Evolutionary conservation across 2,329 filamentous ascomycete genomes (phyloP), one percentile per base, ranked within the genome.

Genomic region (Raffaelea albimanens): DNA sequence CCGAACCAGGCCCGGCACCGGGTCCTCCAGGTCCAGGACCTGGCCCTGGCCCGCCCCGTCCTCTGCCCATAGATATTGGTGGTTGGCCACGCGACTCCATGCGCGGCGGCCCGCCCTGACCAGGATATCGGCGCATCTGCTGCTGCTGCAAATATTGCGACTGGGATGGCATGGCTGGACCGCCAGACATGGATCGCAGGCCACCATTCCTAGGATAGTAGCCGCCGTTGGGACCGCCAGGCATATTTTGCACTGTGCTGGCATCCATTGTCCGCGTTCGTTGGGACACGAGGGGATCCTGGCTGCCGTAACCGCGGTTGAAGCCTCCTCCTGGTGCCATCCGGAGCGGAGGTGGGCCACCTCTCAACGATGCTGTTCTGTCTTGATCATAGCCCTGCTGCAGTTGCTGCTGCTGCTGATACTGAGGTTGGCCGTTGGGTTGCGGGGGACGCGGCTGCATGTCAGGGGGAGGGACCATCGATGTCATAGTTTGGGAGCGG

Each of bases 401-500:
- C 5, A 46, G 45, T 7, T 48, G 45, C 2, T 39, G 47, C 3
- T 50, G 52, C 3, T 46, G 49, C 16, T 50, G 53, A 2, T 44
- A 44, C 5, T 47, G 48, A 2, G 43, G 45, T 14, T 43, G 52
- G 18, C 49, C 48, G 14, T 47, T 46, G 59, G 45, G 55, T 43
- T 48, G 49, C 43, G 46, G 46, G 13, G 72, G 70, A 45, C 73
- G 71, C 50, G 76, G 71, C 58, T 68, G 68, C 63, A 71, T 70
- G 58, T 69, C 64, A 43, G 71, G 67, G 48, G 78, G 79, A 50
- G 67, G 60, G 39, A 83, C 76, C 54, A 88, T 83, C 48, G 86
- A 89, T 54, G 83, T 93, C 89, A 97, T 96, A 22, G 91, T 96
- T 61, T 96, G 90, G 49, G 90, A 94, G 64, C 93, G 84, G 50